These are phyloP conservation scores for Biscutella laevigata DNA, from an alignment of 441 rosid genomes.

Conservation along the genomic window DNA sequence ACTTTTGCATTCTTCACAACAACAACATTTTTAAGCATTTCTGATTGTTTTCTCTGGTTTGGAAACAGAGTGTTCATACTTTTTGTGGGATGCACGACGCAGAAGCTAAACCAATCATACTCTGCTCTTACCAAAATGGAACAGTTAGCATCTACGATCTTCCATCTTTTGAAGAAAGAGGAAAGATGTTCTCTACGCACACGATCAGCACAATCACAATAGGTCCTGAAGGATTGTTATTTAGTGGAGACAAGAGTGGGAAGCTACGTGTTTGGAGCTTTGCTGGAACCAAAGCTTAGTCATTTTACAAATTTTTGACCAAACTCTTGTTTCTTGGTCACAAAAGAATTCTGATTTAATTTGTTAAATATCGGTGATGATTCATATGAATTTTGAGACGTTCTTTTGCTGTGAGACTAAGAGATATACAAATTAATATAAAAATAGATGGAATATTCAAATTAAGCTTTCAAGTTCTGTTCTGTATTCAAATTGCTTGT, in stretches of 20 bases:
- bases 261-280: constrained; percentile 27
- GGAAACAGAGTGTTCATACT: constrained; percentile 27
- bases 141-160: constrained; percentile 23
- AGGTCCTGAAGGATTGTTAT: constrained; percentile 33
- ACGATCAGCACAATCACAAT: constrained; percentile 16
- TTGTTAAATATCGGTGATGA: background rate
- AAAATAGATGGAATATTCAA: background rate
- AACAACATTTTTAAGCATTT: background rate
- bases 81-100: constrained; percentile 28
- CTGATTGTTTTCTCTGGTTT: background rate
- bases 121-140: constrained; percentile 27
- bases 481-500: constrained; percentile 11
- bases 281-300: constrained; percentile 10
- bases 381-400: background rate
- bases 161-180: constrained; percentile 31
- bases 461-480: background rate
- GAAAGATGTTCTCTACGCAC: constrained; percentile 18
- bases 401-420: too few species aligned
- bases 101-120: constrained; percentile 29
- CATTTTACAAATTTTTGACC: background rate
- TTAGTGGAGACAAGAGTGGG: constrained; percentile 31
- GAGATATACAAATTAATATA: too few species aligned
- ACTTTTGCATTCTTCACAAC: background rate
- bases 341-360: background rate
- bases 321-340: too few species aligned